Conservation (phyloP, 1,284 basidiomycete genomes). For the Trichosporon sp. region DNA sequence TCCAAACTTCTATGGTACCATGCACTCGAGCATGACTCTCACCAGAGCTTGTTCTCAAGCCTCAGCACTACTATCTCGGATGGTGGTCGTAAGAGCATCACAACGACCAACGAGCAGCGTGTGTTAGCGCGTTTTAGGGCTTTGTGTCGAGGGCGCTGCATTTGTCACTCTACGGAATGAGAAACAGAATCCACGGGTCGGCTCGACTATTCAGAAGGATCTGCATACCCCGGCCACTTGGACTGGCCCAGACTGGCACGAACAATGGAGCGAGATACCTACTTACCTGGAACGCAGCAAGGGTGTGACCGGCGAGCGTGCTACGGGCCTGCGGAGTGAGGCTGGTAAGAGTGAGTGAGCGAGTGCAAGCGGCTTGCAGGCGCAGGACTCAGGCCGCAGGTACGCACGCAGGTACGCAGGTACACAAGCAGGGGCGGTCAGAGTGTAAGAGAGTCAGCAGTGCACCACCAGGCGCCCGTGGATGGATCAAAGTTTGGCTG, state of each 20-base stretch:
- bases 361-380: neutral
- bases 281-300: no score
- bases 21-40: neutral
- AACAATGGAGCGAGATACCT: neutral
- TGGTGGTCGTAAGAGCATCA: neutral
- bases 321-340: no score
- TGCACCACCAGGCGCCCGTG: neutral
- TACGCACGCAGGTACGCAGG: neutral
- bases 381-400: neutral
- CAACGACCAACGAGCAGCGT: neutral
- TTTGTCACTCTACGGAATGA: no score
- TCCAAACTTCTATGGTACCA: neutral
- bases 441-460: neutral
- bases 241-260: neutral
- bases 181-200: neutral
- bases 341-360: no score
- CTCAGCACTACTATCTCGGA: neutral
- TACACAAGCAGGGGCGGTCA: neutral
- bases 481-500: neutral
- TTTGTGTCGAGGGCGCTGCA: no score
- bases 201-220: neutral
- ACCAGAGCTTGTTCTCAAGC: neutral
- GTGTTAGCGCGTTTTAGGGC: no score
- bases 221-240: neutral
- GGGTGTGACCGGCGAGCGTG: no score